Percentiles rank a stretch among this genome's conserved stretches.
Conservation (phyloP, 1,284 basidiomycete genomes). For the Neonothopanus nambi region DNA sequence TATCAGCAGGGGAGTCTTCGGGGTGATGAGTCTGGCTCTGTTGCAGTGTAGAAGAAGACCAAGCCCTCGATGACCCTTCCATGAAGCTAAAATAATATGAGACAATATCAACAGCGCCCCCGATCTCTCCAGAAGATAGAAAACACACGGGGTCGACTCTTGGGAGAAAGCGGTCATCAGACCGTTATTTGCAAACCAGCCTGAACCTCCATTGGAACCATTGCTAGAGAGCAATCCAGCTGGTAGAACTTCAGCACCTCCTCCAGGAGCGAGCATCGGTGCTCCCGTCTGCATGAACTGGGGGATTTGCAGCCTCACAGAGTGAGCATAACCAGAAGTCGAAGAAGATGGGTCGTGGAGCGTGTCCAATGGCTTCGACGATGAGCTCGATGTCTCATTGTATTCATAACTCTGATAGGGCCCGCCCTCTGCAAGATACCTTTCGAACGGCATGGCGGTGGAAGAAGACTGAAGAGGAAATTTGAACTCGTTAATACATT, state of each 20-base stretch:
- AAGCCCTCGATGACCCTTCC: not conserved
- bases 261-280: slow-evolving; percentile 64
- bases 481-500: not conserved
- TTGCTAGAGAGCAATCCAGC: slow-evolving; percentile 40
- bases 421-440: slow-evolving; percentile 7
- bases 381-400: not conserved
- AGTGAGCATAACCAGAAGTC: slow-evolving; percentile 16
- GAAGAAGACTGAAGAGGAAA: too few relatives aligned
- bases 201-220: slow-evolving; percentile 29
- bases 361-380: slow-evolving; percentile 8
- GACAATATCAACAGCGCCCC: not conserved
- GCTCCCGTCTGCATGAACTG: slow-evolving; percentile 57
- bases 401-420: not conserved
- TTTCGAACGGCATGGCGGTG: slow-evolving; percentile 9
- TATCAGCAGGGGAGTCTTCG: not conserved
- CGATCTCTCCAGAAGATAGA: not conserved
- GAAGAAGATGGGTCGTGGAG: too few relatives aligned
- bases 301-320: slow-evolving; percentile 62
- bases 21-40: not conserved
- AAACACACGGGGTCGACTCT: not conserved
- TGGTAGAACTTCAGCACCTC: slow-evolving; percentile 68
- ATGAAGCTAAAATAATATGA: not conserved
- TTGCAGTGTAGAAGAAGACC: not conserved
- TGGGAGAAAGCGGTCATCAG: slow-evolving; percentile 25
- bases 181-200: slow-evolving; percentile 52